Percentiles rank a stretch among this genome's conserved stretches.
These are phyloP conservation scores for Postia placenta DNA, from an alignment of 768 basidiomycete species.

Conservation along the genomic window DNA sequence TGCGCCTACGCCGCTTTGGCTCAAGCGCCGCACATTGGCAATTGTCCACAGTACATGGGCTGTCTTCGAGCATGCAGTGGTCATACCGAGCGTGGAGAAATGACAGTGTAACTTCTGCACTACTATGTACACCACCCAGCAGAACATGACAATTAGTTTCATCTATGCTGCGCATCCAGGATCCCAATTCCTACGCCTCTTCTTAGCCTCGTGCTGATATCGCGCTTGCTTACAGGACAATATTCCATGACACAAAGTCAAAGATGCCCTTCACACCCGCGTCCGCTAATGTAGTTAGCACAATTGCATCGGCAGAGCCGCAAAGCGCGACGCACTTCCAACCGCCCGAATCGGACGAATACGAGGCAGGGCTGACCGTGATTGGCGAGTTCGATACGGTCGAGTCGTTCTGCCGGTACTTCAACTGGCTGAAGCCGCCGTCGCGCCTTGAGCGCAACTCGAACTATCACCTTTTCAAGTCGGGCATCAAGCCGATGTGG, in stretches of 20 bases:
- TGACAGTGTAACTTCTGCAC: no score
- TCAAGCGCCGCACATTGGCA: no score
- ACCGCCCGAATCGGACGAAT: conserved; percentile 63
- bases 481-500: conserved; percentile 96
- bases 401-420: conserved; percentile 85
- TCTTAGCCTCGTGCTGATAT: no score
- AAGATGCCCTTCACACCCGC: conserved; percentile 56
- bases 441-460: conserved; percentile 84
- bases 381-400: conserved; percentile 91
- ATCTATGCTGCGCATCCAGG: no score
- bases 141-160: no score
- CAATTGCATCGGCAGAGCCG: conserved; percentile 10
- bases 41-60: no score
- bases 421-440: conserved; percentile 92
- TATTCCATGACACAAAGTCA: conserved; percentile 85
- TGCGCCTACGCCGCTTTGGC: no score
- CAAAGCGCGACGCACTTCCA: conserved; percentile 21
- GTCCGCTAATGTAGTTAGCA: conserved; percentile 7
- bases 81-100: no score
- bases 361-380: conserved; percentile 80
- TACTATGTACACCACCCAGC: no score
- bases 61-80: no score
- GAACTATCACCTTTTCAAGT: conserved; percentile 95
- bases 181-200: no score
- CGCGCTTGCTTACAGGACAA: conserved; percentile 66